These are phyloP conservation scores for Fomitopsis palustris DNA, from an alignment of 1,284 basidiomycete genomes.

Conservation along the genomic window DNA sequence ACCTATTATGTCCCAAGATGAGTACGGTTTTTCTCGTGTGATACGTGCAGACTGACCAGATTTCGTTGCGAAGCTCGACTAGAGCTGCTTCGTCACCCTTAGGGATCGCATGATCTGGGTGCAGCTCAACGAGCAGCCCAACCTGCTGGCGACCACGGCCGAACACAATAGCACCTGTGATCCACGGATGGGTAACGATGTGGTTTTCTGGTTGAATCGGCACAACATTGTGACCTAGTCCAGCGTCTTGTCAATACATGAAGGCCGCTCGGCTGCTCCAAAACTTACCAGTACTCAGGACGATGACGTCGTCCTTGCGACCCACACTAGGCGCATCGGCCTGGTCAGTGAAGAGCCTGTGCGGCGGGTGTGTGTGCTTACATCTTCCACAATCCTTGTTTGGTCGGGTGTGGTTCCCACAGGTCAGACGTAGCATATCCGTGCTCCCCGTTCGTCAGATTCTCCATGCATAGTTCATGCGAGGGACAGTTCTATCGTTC, in stretches of 20 bases:
- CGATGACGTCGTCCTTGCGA: conserved; percentile 21
- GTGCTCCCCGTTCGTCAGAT: conserved; percentile 16
- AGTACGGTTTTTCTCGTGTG: no score
- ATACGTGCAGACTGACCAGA: conserved; percentile 26
- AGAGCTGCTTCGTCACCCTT: conserved; percentile 18
- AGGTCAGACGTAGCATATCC: conserved; percentile 36
- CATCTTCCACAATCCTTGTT: conserved; percentile 36
- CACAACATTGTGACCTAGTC: conserved; percentile 20
- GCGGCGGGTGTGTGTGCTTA: conserved; percentile 16
- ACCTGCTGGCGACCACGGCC: conserved; percentile 35
- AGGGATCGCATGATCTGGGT: conserved; percentile 19
- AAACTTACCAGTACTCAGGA: conserved; percentile 15
- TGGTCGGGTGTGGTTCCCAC: conserved; percentile 37
- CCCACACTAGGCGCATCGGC: conserved; percentile 19
- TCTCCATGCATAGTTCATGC: conserved; percentile 21
- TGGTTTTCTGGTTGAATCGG: conserved; percentile 30
- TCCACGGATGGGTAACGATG: conserved; percentile 25
- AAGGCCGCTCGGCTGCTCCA: not conserved
- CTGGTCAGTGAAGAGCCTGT: not conserved
- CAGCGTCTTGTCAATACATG: not conserved
- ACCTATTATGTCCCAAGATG: conserved; percentile 16
- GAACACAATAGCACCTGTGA: conserved; percentile 33
- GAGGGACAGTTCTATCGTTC: conserved; percentile 14
- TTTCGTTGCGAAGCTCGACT: conserved; percentile 24
- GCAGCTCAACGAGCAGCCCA: conserved; percentile 35